Percentiles rank a stretch among this genome's conserved stretches.
Conservation (phyloP, 1,139 yeast species). For the Suhomyces anneliseae region DNA sequence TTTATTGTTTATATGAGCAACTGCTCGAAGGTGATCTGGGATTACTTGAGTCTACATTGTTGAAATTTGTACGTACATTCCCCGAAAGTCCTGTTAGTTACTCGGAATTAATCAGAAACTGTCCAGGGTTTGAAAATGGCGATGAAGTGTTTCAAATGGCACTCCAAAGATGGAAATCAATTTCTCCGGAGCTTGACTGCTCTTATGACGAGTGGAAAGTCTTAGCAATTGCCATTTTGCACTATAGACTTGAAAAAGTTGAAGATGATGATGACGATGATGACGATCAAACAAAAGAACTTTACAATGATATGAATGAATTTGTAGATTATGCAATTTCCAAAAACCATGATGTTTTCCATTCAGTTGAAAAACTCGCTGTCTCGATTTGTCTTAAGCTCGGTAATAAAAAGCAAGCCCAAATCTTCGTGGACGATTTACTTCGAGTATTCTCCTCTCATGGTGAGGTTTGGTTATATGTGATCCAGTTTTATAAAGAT, state of each 20-base stretch:
- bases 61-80: constrained; percentile 22
- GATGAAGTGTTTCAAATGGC: constrained; percentile 8
- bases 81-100: constrained; percentile 28
- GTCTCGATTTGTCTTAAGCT: constrained; percentile 29
- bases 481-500: constrained; percentile 37
- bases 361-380: constrained; percentile 43
- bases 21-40: constrained; percentile 7
- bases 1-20: constrained; percentile 24
- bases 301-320: constrained; percentile 8
- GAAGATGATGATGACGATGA: constrained; percentile 5
- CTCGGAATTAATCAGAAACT: constrained; percentile 31
- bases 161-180: constrained; percentile 11
- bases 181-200: constrained; percentile 6
- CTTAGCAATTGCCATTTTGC: constrained; percentile 31
- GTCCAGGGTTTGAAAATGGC: constrained; percentile 14
- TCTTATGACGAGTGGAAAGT: constrained; percentile 38
- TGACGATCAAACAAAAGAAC: constrained; percentile 10
- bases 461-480: constrained; percentile 51
- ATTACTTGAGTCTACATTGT: constrained; percentile 16
- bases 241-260: constrained; percentile 13
- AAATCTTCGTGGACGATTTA: constrained; percentile 27
- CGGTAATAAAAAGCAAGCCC: constrained; percentile 28
- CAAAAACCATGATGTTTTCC: constrained; percentile 34
- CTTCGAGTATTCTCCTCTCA: constrained; percentile 29
- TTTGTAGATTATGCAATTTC: constrained; percentile 24